phyloP scores from a whole-genome alignment of 1,284 basidiomycete species.

The Rhizoctonia solani region DNA sequence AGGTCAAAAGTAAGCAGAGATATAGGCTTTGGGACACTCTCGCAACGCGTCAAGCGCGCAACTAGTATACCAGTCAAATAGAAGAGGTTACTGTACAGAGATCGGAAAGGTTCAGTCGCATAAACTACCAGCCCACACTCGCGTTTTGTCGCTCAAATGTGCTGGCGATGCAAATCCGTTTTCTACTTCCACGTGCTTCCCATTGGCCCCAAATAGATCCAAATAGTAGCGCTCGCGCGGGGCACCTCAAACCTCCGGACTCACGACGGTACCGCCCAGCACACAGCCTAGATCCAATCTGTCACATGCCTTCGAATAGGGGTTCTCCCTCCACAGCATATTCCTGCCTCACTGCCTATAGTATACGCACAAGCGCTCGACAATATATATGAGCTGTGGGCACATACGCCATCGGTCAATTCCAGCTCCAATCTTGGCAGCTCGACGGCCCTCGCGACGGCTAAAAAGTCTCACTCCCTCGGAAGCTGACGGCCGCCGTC shows the following conservation, averaged over 20 bases:
- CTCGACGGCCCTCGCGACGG: neutral
- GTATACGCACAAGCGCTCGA: neutral
- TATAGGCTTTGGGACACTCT: constrained; percentile 1
- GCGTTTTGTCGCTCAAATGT: constrained; percentile 2
- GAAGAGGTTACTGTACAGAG: constrained; percentile 41
- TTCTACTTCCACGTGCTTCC: constrained; percentile 16
- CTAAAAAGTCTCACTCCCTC: neutral
- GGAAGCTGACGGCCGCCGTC: neutral
- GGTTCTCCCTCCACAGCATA: too few species aligned
- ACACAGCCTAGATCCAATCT: neutral
- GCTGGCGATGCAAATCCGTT: constrained; percentile 19
- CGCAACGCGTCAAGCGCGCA: constrained; percentile 41
- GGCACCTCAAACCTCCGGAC: neutral
- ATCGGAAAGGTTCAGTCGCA: constrained; percentile 39
- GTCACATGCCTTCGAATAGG: too few species aligned
- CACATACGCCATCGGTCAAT: neutral
- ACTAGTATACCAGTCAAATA: constrained; percentile 46
- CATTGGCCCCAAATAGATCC: constrained; percentile 2
- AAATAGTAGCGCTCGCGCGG: too few species aligned
- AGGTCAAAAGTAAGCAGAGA: neutral
- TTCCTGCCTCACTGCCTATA: too few species aligned
- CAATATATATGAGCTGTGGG: too few species aligned
- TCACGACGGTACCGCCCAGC: neutral
- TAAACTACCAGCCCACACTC: neutral
- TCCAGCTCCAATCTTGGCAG: neutral